A percentile compares a stretch with the other conserved stretches of the same genome.
These are phyloP conservation scores for Sungouiella blattae DNA, from an alignment of 805 yeast species.

Conservation along the genomic window DNA sequence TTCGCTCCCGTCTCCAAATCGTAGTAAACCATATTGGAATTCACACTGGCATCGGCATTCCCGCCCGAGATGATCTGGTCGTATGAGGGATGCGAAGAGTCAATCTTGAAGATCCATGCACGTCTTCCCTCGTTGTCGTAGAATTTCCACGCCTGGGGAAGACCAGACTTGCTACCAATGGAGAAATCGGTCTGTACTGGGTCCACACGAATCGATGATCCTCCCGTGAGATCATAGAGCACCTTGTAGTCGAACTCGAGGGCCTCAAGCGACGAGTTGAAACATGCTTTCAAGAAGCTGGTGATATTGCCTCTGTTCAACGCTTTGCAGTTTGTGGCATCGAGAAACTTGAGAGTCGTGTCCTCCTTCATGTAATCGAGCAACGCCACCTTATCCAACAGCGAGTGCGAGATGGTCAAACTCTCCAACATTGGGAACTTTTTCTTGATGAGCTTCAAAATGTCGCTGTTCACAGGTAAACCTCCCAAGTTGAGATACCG, in stretches of 20 bases:
- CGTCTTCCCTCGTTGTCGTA: slow-evolving; percentile 70
- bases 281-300: slow-evolving; percentile 25
- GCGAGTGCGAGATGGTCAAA: slow-evolving; percentile 39
- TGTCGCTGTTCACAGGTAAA: slow-evolving; percentile 47
- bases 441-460: slow-evolving; percentile 34
- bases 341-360: slow-evolving; percentile 50
- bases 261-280: slow-evolving; percentile 42
- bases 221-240: slow-evolving; percentile 47
- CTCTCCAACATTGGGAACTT: slow-evolving; percentile 41
- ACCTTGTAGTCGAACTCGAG: slow-evolving; percentile 63
- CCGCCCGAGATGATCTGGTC: slow-evolving; percentile 19
- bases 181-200: slow-evolving; percentile 28
- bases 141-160: slow-evolving; percentile 45
- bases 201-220: slow-evolving; percentile 27
- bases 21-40: slow-evolving; percentile 49
- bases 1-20: slow-evolving; percentile 65
- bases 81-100: slow-evolving; percentile 29
- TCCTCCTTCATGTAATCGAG: slow-evolving; percentile 29
- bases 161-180: slow-evolving; percentile 17
- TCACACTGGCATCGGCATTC: slow-evolving; percentile 5
- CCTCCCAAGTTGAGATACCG: slow-evolving; percentile 62
- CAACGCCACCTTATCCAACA: slow-evolving; percentile 36
- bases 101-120: slow-evolving; percentile 67
- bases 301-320: slow-evolving; percentile 55
- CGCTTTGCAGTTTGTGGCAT: slow-evolving; percentile 59